Evolutionary conservation across 192 early-diverging fungal genomes (phyloP), one percentile per base, ranked within the genome.

Genomic region (Gaertneriomyces sp.): DNA sequence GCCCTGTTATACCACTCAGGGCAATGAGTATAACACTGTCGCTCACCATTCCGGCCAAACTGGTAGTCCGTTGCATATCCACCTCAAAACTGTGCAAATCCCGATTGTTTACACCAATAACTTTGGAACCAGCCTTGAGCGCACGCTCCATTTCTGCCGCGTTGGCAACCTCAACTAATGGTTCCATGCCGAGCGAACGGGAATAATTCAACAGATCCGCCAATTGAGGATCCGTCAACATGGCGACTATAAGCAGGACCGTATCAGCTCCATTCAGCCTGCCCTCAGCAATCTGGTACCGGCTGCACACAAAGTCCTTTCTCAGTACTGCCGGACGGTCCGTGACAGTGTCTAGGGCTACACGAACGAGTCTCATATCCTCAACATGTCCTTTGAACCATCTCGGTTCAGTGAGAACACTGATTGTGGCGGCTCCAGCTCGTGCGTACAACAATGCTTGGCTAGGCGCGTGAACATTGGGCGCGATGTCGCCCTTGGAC

Each of bases 51-150:
- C 76, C 72, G 19, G 92, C 93, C 38, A 99, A 76, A 8, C 77
- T 66, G 6, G 82, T 82, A 0, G 98, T 96, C 1, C 90, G 89
- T 63, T 76, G 70, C 84, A 95, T 91, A 64, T 99, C 98, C 10
- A 98, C 92, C 52, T 88, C 88, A 79, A 99, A 99, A 51, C 89
- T 94, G 71, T 97, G 91, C 73, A 99, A 75, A 66, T 99, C 94
- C 46, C 98, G 85, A 80, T 99, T 99, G 75, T 99, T 99, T 69
- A 98, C 92, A 58, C 98, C 98, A 70, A 99, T 90, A 20, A 98
- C 86, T 68, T 83, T 84, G 25, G 98, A 86, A 0, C 91, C 93
- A 5, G 89, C 71, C 42, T 80, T 81, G 25, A 96, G 68, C 0
- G 98, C 98, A 49, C 85, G 80, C 33, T 78, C 69, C 95, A 98